A percentile compares a stretch with the other conserved stretches of the same genome.
phyloP scores from a whole-genome alignment of 148 eudicot genomes.

The Silene latifolia region DNA sequence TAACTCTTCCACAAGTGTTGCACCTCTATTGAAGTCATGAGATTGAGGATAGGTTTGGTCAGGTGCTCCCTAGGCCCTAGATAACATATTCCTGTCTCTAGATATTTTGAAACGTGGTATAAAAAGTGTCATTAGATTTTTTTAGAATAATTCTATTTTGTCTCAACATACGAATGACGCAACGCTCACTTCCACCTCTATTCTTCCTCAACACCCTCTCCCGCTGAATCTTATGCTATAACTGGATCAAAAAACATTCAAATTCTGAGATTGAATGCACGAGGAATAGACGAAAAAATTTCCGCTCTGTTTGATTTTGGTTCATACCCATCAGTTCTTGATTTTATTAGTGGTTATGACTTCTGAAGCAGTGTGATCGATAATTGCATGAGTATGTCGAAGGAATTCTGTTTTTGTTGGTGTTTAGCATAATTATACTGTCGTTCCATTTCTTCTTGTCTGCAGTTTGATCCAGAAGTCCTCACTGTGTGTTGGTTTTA shows the following conservation, averaged over 20 bases:
- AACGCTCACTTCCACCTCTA: not conserved
- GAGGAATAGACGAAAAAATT: not conserved
- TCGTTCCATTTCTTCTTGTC: not conserved
- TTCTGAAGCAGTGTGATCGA: not conserved
- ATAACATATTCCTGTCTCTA: not conserved
- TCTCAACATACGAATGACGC: not conserved
- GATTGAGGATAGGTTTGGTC: not conserved
- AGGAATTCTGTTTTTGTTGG: not conserved
- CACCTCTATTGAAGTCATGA: not conserved
- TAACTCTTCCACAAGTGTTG: not conserved
- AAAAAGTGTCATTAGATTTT: not conserved
- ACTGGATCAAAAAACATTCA: not conserved
- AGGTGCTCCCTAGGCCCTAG: not conserved
- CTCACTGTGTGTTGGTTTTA: not conserved
- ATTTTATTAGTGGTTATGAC: not conserved
- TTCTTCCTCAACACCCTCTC: not conserved
- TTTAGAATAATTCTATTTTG: not conserved
- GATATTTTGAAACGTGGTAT: not conserved
- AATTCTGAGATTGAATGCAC: not conserved
- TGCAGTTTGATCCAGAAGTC: constrained; percentile 2
- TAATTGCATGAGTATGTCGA: not conserved
- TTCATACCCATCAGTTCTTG: not conserved
- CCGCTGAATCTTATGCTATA: not conserved
- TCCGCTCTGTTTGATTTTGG: not conserved
- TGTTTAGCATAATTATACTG: not conserved